A percentile compares a stretch with the other conserved stretches of the same genome.
phyloP scores from a whole-genome alignment of 108 stramenopile species.

The Bacterosira constricta region DNA sequence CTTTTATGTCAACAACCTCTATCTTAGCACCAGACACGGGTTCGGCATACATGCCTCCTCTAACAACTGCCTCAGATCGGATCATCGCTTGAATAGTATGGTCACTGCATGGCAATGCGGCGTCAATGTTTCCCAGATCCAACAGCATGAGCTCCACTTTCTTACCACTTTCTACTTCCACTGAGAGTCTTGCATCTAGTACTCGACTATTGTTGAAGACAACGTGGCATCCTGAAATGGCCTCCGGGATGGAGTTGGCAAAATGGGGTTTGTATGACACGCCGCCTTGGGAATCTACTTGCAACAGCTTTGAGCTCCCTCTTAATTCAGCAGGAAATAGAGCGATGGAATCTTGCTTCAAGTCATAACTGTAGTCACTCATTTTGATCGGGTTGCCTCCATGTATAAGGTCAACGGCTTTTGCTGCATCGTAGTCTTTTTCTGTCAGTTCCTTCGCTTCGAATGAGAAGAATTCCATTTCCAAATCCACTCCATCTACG shows the following conservation, averaged over 20 bases:
- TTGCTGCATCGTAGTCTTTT: slow-evolving; percentile 49
- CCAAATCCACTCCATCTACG: slow-evolving; percentile 45
- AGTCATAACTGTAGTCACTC: slow-evolving; percentile 43
- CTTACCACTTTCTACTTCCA: neutral
- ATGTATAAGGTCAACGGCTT: slow-evolving; percentile 21
- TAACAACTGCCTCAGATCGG: too few relatives aligned
- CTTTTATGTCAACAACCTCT: slow-evolving; percentile 18
- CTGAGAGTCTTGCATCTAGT: slow-evolving; percentile 42
- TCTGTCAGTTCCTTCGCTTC: slow-evolving; percentile 51
- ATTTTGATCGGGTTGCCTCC: slow-evolving; percentile 30
- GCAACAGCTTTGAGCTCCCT: slow-evolving; percentile 43
- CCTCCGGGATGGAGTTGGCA: slow-evolving; percentile 20
- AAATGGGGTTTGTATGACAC: slow-evolving; percentile 44
- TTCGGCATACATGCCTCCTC: slow-evolving; percentile 29
- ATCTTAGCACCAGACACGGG: slow-evolving; percentile 13
- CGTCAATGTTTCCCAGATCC: too few relatives aligned
- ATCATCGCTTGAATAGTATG: too few relatives aligned
- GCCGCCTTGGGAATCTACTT: slow-evolving; percentile 28
- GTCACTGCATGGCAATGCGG: too few relatives aligned
- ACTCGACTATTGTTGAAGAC: slow-evolving; percentile 59
- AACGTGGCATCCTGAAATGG: slow-evolving; percentile 27
- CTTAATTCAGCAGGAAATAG: slow-evolving; percentile 54
- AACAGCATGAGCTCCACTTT: slow-evolving; percentile 47
- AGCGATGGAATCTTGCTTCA: slow-evolving; percentile 45
- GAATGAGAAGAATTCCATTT: slow-evolving; percentile 44